Evolutionary conservation across 495 filamentous ascomycete species (phyloP).

Genomic region (Aspergillus conjunctus): DNA sequence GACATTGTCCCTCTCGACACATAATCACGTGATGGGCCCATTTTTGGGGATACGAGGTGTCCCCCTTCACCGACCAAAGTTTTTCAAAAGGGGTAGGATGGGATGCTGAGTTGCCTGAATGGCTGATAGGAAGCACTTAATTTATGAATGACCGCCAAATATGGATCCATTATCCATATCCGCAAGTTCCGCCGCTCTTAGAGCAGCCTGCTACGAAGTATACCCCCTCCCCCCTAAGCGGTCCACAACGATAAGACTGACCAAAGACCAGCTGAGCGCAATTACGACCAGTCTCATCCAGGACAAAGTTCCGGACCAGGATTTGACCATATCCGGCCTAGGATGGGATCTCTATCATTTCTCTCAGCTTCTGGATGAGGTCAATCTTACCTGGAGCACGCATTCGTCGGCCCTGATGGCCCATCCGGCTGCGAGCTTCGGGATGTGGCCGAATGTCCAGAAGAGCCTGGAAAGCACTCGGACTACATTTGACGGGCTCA

Average conservation of each 20-base stretch:
- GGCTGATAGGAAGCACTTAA: too few species aligned
- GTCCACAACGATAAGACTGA: neutral
- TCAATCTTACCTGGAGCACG: constrained; percentile 1
- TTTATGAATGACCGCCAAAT: neutral
- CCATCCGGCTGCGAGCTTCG: too few species aligned
- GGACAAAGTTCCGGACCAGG: constrained; percentile 8
- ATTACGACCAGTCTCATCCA: neutral
- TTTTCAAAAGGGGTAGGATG: too few species aligned
- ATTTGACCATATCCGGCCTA: neutral
- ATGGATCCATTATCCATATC: constrained; percentile 9
- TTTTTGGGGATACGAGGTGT: too few species aligned
- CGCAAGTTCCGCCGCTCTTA: neutral
- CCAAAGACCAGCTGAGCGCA: neutral
- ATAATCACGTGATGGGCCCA: too few species aligned
- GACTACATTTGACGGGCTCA: neutral
- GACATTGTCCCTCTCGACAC: too few species aligned
- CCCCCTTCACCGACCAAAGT: too few species aligned
- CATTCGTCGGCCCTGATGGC: too few species aligned
- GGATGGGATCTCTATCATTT: neutral
- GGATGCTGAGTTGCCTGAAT: too few species aligned
- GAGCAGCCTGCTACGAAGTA: constrained; percentile 1
- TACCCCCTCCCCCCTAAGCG: neutral
- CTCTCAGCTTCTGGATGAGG: constrained; percentile 2
- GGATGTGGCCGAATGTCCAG: constrained; percentile 8
- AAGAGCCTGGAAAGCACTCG: neutral